phyloP scores from a whole-genome alignment of 176 grass and related monocot species.

The Phoenix roebelenii region DNA sequence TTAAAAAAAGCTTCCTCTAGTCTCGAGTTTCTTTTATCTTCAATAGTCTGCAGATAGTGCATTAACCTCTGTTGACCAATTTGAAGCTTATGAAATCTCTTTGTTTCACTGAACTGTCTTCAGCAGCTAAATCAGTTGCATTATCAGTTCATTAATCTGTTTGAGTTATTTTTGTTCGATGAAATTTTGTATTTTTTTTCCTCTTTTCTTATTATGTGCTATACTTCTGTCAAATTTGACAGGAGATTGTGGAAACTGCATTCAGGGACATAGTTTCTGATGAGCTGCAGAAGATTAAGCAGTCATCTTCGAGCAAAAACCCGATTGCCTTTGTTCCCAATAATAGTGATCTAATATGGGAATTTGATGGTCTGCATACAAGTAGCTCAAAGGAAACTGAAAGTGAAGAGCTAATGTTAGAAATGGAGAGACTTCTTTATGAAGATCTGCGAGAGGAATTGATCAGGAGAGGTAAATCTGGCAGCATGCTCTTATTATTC shows the following conservation, averaged over 20 bases:
- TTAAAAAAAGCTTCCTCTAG: no score
- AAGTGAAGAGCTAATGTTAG: slow-evolving; percentile 76
- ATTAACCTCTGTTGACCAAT: no score
- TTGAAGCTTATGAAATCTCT: no score
- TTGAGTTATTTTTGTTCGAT: no score
- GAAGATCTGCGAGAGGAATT: slow-evolving; percentile 75
- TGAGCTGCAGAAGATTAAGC: slow-evolving; percentile 79
- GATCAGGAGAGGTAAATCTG: slow-evolving; percentile 52
- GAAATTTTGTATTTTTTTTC: neutral
- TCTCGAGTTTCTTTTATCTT: no score
- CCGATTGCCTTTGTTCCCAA: neutral
- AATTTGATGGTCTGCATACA: slow-evolving; percentile 47
- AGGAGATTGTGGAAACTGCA: slow-evolving; percentile 50
- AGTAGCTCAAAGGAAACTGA: slow-evolving; percentile 32
- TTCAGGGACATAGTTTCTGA: slow-evolving; percentile 63
- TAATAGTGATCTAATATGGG: slow-evolving; percentile 62
- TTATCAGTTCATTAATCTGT: no score
- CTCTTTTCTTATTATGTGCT: slow-evolving; percentile 14
- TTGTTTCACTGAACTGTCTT: no score
- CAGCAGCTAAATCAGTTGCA: no score
- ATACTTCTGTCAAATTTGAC: slow-evolving; percentile 11
- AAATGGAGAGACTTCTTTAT: slow-evolving; percentile 89
- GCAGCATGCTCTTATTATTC: neutral
- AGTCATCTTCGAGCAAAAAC: slow-evolving; percentile 24
- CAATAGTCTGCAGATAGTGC: no score